Evolutionary conservation across 2,329 filamentous ascomycete species (phyloP).

Genomic region (Cladosporium halotolerans): DNA sequence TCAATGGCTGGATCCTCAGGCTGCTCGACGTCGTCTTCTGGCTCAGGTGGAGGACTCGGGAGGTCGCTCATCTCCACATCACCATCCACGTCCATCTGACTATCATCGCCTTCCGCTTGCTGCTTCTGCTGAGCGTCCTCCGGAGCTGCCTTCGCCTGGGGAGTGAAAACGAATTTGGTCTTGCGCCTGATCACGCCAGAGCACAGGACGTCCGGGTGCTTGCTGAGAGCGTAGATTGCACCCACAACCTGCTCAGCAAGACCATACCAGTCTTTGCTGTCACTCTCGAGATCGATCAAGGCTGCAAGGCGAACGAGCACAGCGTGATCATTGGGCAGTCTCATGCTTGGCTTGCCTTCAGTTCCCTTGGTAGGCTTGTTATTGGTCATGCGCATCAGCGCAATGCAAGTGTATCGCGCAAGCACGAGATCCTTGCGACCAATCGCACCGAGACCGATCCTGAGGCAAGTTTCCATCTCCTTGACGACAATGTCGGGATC

Average conservation of each 20-base stretch:
- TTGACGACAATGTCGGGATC: conserved; percentile 88
- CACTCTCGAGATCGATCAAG: conserved; percentile 76
- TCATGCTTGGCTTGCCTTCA: conserved; percentile 57
- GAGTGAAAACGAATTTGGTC: conserved; percentile 70
- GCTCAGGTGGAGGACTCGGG: conserved; percentile 17
- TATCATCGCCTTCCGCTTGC: conserved; percentile 17
- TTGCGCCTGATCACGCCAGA: conserved; percentile 85
- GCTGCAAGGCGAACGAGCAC: conserved; percentile 73
- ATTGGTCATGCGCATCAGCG: conserved; percentile 83
- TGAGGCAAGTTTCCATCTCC: conserved; percentile 90
- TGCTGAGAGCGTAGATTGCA: conserved; percentile 89
- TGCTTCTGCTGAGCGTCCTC: conserved; percentile 21
- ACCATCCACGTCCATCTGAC: conserved; percentile 29
- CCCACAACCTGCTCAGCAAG: conserved; percentile 93
- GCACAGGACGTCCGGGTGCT: conserved; percentile 88
- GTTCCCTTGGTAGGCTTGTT: conserved; percentile 72
- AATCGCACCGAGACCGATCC: conserved; percentile 75
- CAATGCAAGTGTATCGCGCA: conserved; percentile 92
- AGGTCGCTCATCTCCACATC: conserved; percentile 35
- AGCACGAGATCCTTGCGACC: conserved; percentile 79
- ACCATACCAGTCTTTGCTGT: conserved; percentile 89
- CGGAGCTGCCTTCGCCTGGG: conserved; percentile 37
- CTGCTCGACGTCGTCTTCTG: conserved; percentile 18
- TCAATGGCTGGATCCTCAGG: conserved; percentile 16
- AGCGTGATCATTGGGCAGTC: conserved; percentile 86